phyloP scores from a whole-genome alignment of 176 grass and related monocot species.

The Oryza punctata region DNA sequence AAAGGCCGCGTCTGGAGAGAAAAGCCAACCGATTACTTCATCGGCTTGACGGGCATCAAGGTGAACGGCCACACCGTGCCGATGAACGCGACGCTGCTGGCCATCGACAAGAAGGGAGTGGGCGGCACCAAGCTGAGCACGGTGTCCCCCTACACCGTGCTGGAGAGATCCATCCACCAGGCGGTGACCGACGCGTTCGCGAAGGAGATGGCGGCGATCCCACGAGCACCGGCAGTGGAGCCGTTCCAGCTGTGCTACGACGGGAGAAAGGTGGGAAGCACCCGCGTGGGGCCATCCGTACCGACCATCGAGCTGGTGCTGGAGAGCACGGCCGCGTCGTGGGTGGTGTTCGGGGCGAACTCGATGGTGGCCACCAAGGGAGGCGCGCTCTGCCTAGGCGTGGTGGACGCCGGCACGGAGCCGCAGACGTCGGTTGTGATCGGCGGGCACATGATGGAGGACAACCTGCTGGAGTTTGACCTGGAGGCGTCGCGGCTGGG shows the following conservation, averaged over 20 bases:
- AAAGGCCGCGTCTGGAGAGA: conserved; percentile 11
- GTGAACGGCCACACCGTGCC: conserved; percentile 35
- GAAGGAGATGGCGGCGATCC: background rate
- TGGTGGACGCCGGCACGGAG: conserved; percentile 41
- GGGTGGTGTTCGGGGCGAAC: conserved; percentile 49
- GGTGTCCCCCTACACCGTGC: conserved; percentile 41
- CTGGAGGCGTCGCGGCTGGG: conserved; percentile 39
- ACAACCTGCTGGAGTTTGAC: background rate
- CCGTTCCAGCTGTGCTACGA: conserved; percentile 55
- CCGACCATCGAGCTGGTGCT: conserved; percentile 46
- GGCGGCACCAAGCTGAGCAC: conserved; percentile 59
- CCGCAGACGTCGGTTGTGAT: conserved; percentile 46
- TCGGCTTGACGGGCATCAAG: conserved; percentile 43
- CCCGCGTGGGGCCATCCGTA: conserved; percentile 43
- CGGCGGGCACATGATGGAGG: conserved; percentile 37
- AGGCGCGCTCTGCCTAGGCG: conserved; percentile 40
- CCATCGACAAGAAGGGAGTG: conserved; percentile 41
- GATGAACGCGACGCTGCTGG: conserved; percentile 38
- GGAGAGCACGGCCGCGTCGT: conserved; percentile 18
- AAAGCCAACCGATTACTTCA: conserved; percentile 55
- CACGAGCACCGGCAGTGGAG: conserved; percentile 6
- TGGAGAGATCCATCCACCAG: conserved; percentile 48
- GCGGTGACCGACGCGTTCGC: conserved; percentile 39
- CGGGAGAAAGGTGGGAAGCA: conserved; percentile 18
- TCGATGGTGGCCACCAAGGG: conserved; percentile 41